Conservation (phyloP, 148 eudicot species). For the Amaranthus hypochondriacus region DNA sequence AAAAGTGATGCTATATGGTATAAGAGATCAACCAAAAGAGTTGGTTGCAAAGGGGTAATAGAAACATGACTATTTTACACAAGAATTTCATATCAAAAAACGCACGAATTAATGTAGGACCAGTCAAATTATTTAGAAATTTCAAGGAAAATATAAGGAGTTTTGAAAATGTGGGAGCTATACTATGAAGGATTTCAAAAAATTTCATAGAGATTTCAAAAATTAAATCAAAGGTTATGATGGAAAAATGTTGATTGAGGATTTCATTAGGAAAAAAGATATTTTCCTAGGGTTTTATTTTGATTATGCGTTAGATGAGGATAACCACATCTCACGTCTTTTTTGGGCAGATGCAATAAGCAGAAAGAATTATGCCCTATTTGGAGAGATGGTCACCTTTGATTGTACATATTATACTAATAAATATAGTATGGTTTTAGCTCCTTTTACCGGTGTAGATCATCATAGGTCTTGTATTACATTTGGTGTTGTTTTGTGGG, state of each 20-base stretch:
- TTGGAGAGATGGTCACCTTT: constrained; percentile 1
- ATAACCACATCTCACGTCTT: neutral
- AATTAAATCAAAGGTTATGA: neutral
- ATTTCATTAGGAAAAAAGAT: neutral
- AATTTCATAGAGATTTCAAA: constrained; percentile 11
- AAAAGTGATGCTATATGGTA: too few relatives aligned
- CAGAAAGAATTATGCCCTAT: constrained; percentile 4
- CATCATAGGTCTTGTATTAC: neutral
- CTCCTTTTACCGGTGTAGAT: neutral
- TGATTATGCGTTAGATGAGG: constrained; percentile 1
- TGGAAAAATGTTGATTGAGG: constrained; percentile 9
- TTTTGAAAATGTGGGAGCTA: neutral
- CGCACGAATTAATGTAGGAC: neutral
- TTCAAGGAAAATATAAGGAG: neutral
- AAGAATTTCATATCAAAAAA: too few relatives aligned
- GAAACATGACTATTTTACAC: too few relatives aligned
- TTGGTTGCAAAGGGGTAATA: neutral
- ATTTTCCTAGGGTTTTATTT: neutral
- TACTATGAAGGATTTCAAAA: neutral
- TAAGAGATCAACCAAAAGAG: neutral
- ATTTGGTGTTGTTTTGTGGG: neutral
- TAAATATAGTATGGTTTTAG: neutral
- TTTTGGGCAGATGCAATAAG: constrained; percentile 9
- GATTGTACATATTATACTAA: neutral
- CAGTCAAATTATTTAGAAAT: neutral